phyloP scores from a whole-genome alignment of 495 filamentous ascomycete species.

The Tuber microsphaerosporum region DNA sequence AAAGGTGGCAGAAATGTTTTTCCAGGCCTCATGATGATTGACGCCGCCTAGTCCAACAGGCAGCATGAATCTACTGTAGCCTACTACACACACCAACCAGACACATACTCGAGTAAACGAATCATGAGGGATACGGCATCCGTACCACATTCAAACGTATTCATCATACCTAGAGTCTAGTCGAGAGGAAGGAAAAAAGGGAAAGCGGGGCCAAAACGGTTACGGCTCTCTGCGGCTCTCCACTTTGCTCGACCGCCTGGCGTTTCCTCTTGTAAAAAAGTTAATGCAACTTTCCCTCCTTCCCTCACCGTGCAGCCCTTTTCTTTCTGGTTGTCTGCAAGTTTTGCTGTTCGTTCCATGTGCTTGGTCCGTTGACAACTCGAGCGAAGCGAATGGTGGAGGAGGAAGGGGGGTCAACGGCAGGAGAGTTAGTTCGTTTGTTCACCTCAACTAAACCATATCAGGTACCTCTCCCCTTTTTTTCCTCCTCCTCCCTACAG shows the following conservation, averaged over 20 bases:
- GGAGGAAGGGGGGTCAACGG: not conserved
- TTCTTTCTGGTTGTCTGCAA: slow-evolving; percentile 23
- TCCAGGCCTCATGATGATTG: slow-evolving; percentile 4
- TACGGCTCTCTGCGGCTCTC: not conserved
- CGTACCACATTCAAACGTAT: not conserved
- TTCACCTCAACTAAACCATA: not conserved
- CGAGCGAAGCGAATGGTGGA: slow-evolving; percentile 7
- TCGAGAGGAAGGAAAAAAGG: not conserved
- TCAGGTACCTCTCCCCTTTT: not conserved
- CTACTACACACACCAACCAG: not conserved
- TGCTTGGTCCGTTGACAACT: slow-evolving; percentile 7
- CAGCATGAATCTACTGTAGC: not conserved
- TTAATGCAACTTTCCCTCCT: not conserved
- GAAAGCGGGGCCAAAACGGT: not conserved
- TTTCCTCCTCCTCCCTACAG: not conserved
- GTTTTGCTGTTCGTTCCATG: slow-evolving; percentile 18
- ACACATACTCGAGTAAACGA: not conserved
- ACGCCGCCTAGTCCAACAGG: not conserved
- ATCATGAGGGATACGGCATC: not conserved
- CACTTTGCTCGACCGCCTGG: slow-evolving; percentile 14
- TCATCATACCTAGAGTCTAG: not conserved
- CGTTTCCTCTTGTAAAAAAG: slow-evolving; percentile 26
- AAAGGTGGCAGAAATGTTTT: slow-evolving; percentile 2
- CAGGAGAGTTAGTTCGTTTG: not conserved
- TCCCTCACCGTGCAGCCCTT: slow-evolving; percentile 16